Evolutionary conservation across 2,329 filamentous ascomycete genomes (phyloP), one percentile per base, ranked within the genome.

Genomic region (Claviceps digitariae): DNA sequence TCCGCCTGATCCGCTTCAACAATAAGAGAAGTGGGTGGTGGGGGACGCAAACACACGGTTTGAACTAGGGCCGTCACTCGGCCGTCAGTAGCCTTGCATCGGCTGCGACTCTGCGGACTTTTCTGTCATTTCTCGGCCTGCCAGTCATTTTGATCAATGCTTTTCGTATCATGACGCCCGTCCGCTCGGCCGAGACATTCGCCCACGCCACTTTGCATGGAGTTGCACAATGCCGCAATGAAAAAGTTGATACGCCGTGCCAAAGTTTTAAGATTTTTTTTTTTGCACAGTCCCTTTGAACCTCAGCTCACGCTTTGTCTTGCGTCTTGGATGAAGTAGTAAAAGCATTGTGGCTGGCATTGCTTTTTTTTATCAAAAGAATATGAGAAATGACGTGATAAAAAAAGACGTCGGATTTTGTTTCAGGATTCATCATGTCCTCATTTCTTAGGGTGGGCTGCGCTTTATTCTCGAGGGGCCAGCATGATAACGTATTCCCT

Each of bases 401-500:
- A n/a, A 4, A 21, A 27, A 12, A n/a, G 8, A 15, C 40, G 9
- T 5, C 6, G 27, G 45, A 4, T 29, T 47, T 47, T 7, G 45
- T 47, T 31, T 48, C 27, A 34, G 8, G n/a, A 15, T 17, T 5
- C 13, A 9, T 17, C 20, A 36, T 25, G 27, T 29, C 9, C n/a
- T 4, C 17, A 9, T 8, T 10, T 10, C 8, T 17, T 21, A 2
- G 5, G 5, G 8, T 43, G 23, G 6, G n/a, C 20, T 41, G 25
- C 2, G 20, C 21, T 41, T 62, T 58, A 77, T 47, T 71, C 67
- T 50, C 69, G 69, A 3, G 77, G 75, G 38, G 79, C 76, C 55
- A 96, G 76, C 87, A 97, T 93, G 55, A 97, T 68, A n/a, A 98
- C 89, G 67, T 97, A 98, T 69, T 98, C 93, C 62, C 90, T 81